Evolutionary conservation across 2,329 filamentous ascomycete species (phyloP).

Genomic region (Hypocreales sp.): DNA sequence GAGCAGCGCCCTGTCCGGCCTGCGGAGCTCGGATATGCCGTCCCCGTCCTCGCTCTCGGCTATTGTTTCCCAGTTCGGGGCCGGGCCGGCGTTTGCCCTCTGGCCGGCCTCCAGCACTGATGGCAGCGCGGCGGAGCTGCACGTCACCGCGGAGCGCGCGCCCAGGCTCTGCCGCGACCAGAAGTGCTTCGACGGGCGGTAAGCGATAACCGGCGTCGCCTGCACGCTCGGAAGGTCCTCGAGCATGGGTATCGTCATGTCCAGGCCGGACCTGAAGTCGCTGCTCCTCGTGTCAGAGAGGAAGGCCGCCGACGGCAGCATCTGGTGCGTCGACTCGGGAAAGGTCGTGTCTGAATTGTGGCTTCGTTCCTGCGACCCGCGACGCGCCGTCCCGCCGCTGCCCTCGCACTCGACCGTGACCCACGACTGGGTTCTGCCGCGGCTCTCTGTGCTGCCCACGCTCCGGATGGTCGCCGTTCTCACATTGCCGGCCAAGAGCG

Average conservation of each 20-base stretch:
- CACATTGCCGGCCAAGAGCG: conserved; percentile 10
- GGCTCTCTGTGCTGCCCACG: conserved; percentile 7
- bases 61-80: conserved; percentile 7
- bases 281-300: conserved; percentile 9
- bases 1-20: conserved; percentile 9
- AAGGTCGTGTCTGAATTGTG: conserved; percentile 12
- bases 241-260: conserved; percentile 13
- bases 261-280: conserved; percentile 13
- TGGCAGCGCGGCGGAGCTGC: conserved; percentile 18
- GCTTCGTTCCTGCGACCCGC: conserved; percentile 11
- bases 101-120: conserved; percentile 3
- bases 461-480: conserved; percentile 7
- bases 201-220: conserved; percentile 2
- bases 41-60: conserved; percentile 9
- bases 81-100: conserved; percentile 1
- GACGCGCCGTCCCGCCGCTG: no score
- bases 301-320: conserved; percentile 14
- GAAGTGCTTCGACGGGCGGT: conserved; percentile 4
- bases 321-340: conserved; percentile 14
- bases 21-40: conserved; percentile 9
- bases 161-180: conserved; percentile 9
- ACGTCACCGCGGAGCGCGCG: conserved; percentile 14
- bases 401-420: conserved; percentile 16
- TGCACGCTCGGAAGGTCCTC: conserved; percentile 11
- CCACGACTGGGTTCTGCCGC: conserved; percentile 17